Conservation (phyloP, 495 filamentous ascomycete genomes). For the Xylaria flabelliformis region DNA sequence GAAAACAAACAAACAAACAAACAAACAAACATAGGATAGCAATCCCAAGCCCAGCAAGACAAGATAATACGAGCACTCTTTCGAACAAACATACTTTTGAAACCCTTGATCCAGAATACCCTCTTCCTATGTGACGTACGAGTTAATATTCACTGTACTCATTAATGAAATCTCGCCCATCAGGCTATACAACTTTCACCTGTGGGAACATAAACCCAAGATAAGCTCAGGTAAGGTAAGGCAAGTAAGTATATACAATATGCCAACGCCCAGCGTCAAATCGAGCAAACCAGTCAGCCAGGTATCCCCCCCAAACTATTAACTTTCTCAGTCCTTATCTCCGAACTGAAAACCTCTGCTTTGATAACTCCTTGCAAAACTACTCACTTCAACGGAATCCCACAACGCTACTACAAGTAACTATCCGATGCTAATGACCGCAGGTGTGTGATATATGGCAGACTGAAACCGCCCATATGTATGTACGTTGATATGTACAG, state of each 20-base stretch:
- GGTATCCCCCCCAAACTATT: not conserved
- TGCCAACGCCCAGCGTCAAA: slow-evolving; percentile 1
- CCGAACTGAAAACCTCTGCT: not conserved
- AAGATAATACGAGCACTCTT: too few relatives aligned
- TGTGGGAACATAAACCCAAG: not conserved
- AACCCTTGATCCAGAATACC: too few relatives aligned
- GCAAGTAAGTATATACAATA: not conserved
- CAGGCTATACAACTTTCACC: not conserved
- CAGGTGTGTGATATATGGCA: not conserved
- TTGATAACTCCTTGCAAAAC: not conserved
- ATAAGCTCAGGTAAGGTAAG: not conserved
- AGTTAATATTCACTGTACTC: slow-evolving; percentile 28
- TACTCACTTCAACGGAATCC: not conserved
- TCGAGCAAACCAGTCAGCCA: not conserved
- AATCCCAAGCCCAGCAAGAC: too few relatives aligned
- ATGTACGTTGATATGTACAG: not conserved
- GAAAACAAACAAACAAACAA: too few relatives aligned
- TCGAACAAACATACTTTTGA: too few relatives aligned
- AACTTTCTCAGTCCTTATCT: not conserved
- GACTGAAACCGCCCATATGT: not conserved
- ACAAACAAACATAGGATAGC: too few relatives aligned
- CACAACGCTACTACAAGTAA: not conserved
- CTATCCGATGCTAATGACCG: not conserved
- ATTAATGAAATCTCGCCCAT: not conserved
- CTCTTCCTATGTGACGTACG: not conserved